Base-by-base conservation (phyloP, 2,329 filamentous ascomycete species). In the Scopulariopsis brevicaulis region DNA sequence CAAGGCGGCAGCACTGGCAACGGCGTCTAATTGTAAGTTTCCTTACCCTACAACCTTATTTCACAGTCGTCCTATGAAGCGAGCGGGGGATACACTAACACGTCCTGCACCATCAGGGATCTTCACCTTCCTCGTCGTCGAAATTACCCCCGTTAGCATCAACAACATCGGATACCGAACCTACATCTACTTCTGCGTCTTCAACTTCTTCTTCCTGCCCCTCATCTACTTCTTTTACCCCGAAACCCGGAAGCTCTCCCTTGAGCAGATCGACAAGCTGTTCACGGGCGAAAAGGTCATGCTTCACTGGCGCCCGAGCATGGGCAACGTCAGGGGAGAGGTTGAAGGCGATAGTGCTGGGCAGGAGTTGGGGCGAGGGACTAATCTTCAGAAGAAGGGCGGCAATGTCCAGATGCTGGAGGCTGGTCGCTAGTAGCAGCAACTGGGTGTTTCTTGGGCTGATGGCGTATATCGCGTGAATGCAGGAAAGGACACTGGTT, bases 111-210 rank as follows among this genome's bases (percentile, higher is more conserved):
- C 34, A 37, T 37, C 34, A 37, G 34, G 43, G 62, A 62, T 65
- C 20, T 57, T 57, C 24, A 54, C 54, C 8, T 46, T 81, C 0
- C 71, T 85, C 28, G 84, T 80, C 72, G 76, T 75, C 6, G 81
- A 85, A 63, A 76, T 83, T 2, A 78, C 74, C 2, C 81, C 81
- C 0, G 77, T 77, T 57, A 81, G 74, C 0, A 64, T 74, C 59
- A 60, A 61, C 1, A 70, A 63, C 57, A 70, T 74, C 48, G 69
- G 71, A 12, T 72, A 67, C 65, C 64, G 64, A 56, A 72, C 70
- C 11, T 74, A 72, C 59, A 60, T 72, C 53, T 69, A 73, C 55
- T 74, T 73, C 58, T 64, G 66, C 51, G 63, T 70, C 60, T 69
- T 73, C 63, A 72, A 74, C 61, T 65, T 68, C 46, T 59, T 59